Evolutionary conservation across 176 grass and related monocot species (phyloP).

Genomic region (Echinochloa phyllopogon): DNA sequence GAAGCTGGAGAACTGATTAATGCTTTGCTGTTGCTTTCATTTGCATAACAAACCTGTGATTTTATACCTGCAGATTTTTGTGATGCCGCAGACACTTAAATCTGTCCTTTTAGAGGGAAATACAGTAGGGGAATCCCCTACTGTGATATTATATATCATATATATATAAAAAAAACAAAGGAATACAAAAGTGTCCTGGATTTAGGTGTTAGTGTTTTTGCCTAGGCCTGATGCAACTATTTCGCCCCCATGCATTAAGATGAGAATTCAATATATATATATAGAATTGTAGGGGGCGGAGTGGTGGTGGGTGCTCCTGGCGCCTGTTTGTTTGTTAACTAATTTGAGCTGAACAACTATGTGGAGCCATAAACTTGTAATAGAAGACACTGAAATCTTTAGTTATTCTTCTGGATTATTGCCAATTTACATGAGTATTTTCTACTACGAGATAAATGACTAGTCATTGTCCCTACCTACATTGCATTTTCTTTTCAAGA

Average conservation of each 20-base stretch:
- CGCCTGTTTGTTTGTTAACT: neutral
- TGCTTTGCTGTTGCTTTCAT: constrained; percentile 14
- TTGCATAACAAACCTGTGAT: neutral
- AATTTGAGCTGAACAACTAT: neutral
- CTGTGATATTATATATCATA: too few species aligned
- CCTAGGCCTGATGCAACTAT: neutral
- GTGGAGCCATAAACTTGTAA: neutral
- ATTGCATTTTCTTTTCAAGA: constrained; percentile 1
- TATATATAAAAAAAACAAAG: too few species aligned
- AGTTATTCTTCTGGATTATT: constrained; percentile 31
- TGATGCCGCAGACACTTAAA: neutral
- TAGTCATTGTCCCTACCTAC: neutral
- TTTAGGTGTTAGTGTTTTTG: neutral
- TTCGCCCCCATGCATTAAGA: constrained; percentile 8
- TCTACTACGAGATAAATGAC: constrained; percentile 10
- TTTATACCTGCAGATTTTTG: neutral
- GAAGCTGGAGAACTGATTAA: constrained; percentile 1
- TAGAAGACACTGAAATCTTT: neutral
- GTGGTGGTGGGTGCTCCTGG: neutral
- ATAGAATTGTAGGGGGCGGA: neutral
- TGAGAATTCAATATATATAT: neutral
- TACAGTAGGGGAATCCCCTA: too few species aligned
- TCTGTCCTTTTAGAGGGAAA: neutral
- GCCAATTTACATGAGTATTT: neutral
- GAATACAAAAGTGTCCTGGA: too few species aligned